phyloP scores from a whole-genome alignment of 2,329 filamentous ascomycete genomes.

The Beauveria sp. region DNA sequence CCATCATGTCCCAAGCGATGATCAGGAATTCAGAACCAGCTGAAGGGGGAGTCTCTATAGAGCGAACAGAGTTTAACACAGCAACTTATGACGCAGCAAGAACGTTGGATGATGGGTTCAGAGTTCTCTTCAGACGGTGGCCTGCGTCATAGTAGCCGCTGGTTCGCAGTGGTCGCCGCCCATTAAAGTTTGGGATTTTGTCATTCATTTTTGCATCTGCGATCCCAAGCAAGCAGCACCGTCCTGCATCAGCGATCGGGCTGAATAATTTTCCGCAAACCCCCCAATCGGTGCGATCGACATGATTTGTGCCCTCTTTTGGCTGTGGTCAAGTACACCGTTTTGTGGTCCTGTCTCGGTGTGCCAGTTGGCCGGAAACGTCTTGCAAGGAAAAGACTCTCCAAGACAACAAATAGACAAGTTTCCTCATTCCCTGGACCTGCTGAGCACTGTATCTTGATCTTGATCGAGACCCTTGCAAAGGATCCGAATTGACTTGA shows the following conservation, averaged over 20 bases:
- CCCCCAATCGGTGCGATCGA: neutral
- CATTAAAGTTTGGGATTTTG: neutral
- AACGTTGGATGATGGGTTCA: neutral
- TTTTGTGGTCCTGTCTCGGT: neutral
- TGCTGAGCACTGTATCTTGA: too few relatives aligned
- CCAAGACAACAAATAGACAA: neutral
- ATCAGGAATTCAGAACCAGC: neutral
- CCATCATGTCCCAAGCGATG: neutral
- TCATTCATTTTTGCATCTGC: neutral
- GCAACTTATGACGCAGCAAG: neutral
- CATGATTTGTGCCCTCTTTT: neutral
- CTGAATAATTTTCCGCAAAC: neutral
- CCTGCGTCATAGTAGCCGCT: conserved; percentile 4
- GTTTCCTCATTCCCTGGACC: too few relatives aligned
- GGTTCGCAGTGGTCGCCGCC: neutral
- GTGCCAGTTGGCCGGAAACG: neutral
- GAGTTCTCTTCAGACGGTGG: neutral
- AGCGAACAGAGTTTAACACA: neutral
- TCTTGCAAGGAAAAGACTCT: neutral
- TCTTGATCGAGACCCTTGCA: too few relatives aligned
- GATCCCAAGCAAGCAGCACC: neutral
- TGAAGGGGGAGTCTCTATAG: neutral
- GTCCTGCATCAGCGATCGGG: neutral
- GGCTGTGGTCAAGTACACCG: neutral
- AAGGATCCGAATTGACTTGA: neutral